A percentile compares a stretch with the other conserved stretches of the same genome.
Conservation (phyloP, 768 basidiomycete genomes). For the Russula vinacea region DNA sequence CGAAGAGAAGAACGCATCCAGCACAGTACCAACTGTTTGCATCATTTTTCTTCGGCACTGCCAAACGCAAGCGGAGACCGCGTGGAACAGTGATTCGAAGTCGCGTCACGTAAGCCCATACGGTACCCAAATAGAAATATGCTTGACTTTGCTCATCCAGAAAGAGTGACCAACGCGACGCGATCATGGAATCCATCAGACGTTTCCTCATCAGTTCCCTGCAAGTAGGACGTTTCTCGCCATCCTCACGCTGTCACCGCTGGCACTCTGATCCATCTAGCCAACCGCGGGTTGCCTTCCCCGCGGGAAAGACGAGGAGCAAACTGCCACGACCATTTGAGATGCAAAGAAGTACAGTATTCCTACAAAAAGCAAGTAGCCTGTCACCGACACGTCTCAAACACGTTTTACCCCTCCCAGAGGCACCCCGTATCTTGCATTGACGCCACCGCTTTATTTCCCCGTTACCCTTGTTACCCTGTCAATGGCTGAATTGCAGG, state of each 20-base stretch:
- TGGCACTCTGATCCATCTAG: background rate
- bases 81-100: too few relatives aligned
- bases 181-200: too few relatives aligned
- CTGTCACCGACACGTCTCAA: background rate
- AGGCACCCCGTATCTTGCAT: background rate
- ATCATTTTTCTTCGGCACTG: too few relatives aligned
- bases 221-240: too few relatives aligned
- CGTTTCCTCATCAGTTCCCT: too few relatives aligned
- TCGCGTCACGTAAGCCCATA: too few relatives aligned
- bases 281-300: background rate
- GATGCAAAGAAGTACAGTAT: too few relatives aligned
- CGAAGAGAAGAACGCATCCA: too few relatives aligned
- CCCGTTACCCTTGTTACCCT: background rate
- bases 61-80: too few relatives aligned
- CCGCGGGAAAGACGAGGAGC: background rate
- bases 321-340: background rate
- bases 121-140: background rate
- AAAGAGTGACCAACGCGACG: too few relatives aligned
- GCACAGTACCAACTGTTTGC: too few relatives aligned
- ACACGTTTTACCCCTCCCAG: background rate
- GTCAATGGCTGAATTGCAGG: constrained; percentile 5
- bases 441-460: background rate
- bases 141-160: background rate
- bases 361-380: background rate
- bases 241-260: background rate